Percentiles rank a stretch among this genome's conserved stretches.
Evolutionary conservation across 108 stramenopile species (phyloP).

Genomic region (Skeletonema tropicum): DNA sequence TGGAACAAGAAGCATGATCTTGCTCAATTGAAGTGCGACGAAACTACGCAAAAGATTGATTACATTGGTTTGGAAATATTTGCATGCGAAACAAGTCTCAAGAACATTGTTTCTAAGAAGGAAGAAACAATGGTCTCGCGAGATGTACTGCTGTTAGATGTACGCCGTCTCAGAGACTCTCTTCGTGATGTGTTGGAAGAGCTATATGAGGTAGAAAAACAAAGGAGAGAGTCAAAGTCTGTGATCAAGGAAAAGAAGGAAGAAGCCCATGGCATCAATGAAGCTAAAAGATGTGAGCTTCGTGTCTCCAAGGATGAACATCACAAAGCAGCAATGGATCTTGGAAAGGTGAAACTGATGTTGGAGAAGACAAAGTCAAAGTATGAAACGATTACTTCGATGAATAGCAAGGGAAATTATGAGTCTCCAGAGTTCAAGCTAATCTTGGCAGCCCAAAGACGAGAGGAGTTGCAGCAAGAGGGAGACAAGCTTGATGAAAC

Average conservation of each 20-base stretch:
- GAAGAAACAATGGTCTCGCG: constrained; percentile 75
- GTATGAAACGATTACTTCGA: constrained; percentile 58
- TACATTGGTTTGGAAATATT: constrained; percentile 70
- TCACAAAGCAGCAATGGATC: constrained; percentile 73
- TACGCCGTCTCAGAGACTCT: constrained; percentile 65
- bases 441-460: constrained; percentile 83
- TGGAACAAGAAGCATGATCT: constrained; percentile 46
- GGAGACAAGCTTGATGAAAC: constrained; percentile 83
- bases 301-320: constrained; percentile 75
- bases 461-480: constrained; percentile 85
- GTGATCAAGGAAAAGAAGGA: constrained; percentile 72
- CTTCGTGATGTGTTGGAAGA: constrained; percentile 64
- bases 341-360: constrained; percentile 50
- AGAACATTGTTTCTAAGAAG: constrained; percentile 38
- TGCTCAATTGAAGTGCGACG: constrained; percentile 31
- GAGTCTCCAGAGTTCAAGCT: constrained; percentile 79
- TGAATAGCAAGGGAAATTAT: constrained; percentile 46
- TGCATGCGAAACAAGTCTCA: constrained; percentile 61
- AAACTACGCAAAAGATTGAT: constrained; percentile 43
- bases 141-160: constrained; percentile 80
- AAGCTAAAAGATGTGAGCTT: constrained; percentile 67
- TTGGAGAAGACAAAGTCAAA: constrained; percentile 62
- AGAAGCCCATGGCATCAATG: constrained; percentile 54
- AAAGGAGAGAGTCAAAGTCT: constrained; percentile 62
- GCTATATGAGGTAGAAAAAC: constrained; percentile 73